Conservation (phyloP, 129 eudicot species). For the Arctium lappa region DNA sequence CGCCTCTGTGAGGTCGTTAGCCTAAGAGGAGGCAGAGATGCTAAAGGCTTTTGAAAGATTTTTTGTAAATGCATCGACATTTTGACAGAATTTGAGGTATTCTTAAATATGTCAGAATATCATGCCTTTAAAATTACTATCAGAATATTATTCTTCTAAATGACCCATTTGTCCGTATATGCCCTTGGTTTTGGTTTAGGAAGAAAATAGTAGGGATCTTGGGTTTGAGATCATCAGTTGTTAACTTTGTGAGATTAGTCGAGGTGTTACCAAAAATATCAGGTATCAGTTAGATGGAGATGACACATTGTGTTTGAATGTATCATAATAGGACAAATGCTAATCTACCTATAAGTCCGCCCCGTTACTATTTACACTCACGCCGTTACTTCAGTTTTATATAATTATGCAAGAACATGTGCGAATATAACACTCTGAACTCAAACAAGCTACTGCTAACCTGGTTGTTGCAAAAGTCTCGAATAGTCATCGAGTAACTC, state of each 20-base stretch:
- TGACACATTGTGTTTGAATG: background rate
- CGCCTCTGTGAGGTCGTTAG: slow-evolving; percentile 84
- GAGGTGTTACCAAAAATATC: no score
- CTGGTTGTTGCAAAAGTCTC: no score
- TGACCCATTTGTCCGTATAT: background rate
- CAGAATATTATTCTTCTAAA: background rate
- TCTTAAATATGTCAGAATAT: no score
- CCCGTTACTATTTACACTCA: no score
- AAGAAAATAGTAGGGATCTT: background rate
- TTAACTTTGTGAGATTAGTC: no score
- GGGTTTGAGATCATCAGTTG: background rate
- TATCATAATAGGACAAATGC: background rate
- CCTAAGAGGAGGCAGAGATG: slow-evolving; percentile 66
- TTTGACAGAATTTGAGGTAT: background rate
- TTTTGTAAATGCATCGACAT: background rate
- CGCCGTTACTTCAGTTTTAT: no score
- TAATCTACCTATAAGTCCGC: no score
- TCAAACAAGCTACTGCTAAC: no score
- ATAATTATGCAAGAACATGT: no score
- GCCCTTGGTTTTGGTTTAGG: slow-evolving; percentile 7
- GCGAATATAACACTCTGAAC: no score
- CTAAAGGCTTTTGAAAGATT: slow-evolving; percentile 36
- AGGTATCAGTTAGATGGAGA: slow-evolving; percentile 5
- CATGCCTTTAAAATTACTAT: no score
- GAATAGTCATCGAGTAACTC: no score